Conservation (phyloP, 2,329 filamentous ascomycete species). For the Aureobasidium sp. region DNA sequence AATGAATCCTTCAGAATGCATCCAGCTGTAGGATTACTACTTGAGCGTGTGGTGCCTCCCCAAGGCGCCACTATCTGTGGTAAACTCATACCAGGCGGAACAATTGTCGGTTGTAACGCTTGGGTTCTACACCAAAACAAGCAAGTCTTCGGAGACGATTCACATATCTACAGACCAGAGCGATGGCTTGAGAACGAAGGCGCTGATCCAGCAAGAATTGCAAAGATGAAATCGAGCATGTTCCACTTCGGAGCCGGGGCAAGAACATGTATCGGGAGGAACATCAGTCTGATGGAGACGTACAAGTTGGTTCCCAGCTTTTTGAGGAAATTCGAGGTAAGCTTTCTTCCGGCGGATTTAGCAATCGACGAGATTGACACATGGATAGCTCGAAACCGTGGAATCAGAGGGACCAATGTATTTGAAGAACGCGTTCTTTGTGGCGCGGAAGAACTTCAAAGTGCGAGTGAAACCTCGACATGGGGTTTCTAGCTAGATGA, state of each 20-base stretch:
- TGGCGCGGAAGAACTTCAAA: too few species aligned
- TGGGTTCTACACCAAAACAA: conserved; percentile 78
- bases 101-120: conserved; percentile 77
- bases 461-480: too few species aligned
- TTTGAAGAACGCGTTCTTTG: too few species aligned
- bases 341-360: too few species aligned
- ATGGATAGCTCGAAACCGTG: too few species aligned
- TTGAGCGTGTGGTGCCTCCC: conserved; percentile 77
- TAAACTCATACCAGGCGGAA: conserved; percentile 70
- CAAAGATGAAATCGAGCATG: conserved; percentile 75
- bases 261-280: conserved; percentile 71
- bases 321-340: conserved; percentile 70
- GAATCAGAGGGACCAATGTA: too few species aligned
- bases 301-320: conserved; percentile 62
- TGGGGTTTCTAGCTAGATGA: too few species aligned
- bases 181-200: conserved; percentile 70
- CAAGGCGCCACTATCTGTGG: conserved; percentile 71
- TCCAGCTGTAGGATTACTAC: conserved; percentile 75
- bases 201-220: conserved; percentile 61
- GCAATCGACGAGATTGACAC: too few species aligned
- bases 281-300: conserved; percentile 54
- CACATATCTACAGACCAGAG: conserved; percentile 71
- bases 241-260: conserved; percentile 74
- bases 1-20: conserved; percentile 83
- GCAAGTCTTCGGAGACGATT: conserved; percentile 74